Base-by-base conservation (phyloP, 306 rosid species). In the Amphicarpaea edgeworthii region DNA sequence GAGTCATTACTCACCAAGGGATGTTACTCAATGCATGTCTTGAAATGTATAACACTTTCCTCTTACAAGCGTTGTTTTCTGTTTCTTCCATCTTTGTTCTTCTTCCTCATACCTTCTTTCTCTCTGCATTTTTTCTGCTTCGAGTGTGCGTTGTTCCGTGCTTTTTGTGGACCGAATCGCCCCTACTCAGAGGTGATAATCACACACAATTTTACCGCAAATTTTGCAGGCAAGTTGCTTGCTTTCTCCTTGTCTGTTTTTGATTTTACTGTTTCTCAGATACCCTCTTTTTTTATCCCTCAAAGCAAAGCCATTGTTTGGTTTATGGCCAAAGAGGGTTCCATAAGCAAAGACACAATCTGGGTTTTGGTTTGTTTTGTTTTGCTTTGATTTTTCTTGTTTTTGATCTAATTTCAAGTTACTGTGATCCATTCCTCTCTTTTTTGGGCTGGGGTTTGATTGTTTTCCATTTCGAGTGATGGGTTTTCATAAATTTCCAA, bases 111-210 rank as follows among this genome's bases (percentile, higher is more conserved):
- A 10, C 19, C 46, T 28, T 45, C 73, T 28, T 5, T 73, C 57
- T 61, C 54, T 58, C 51, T 70, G 74, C 72, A 80, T 68, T 79
- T 79, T 77, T 61, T 73, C 68, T 12, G 76, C 78, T 62, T 64
- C 11, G 17, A 62, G 26, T 32, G 73, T 47, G 1, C 57, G 0
- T 73, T 7, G 42, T 71, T 70, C 45, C 77, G 16, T 57, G 3
- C n/a, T 59, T 32, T 16, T 7, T 70, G 17, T 80, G 64, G 85
- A 83, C 88, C 26, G 7, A 73, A 78, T 81, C 76, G 73, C 80
- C 87, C 88, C 79, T 68, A 1, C 17, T 21, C 34, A 14, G 12
- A 68, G 59, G 68, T 65, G 16, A 69, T 71, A 41, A 43, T 61
- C 75, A 28, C 76, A 12, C 1, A 43, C 55, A 12, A 24, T 77